Percentiles rank a stretch among this genome's conserved stretches.
Evolutionary conservation across 495 filamentous ascomycete species (phyloP).

Genomic region (Xylaria longipes): DNA sequence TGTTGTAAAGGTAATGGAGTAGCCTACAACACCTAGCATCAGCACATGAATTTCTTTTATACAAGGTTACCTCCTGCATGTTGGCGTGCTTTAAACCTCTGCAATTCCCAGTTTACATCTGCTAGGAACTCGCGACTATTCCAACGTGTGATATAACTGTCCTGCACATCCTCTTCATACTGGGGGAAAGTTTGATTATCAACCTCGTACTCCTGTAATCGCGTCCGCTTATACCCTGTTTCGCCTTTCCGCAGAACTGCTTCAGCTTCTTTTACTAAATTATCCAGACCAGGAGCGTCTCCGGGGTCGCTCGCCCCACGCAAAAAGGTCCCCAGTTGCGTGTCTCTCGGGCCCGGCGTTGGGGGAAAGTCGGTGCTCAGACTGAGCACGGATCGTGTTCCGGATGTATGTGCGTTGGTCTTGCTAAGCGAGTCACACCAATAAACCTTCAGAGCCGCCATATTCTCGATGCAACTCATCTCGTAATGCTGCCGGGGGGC

Average conservation of each 20-base stretch:
- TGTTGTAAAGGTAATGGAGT: too few species aligned
- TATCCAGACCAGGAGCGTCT: neutral
- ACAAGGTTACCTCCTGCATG: neutral
- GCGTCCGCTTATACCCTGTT: neutral
- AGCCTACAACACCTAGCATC: too few species aligned
- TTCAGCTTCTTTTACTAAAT: neutral
- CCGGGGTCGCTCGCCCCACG: too few species aligned
- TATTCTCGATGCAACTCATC: neutral
- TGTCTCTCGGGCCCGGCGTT: neutral
- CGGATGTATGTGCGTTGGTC: too few species aligned
- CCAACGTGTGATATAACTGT: neutral
- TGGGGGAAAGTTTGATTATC: conserved; percentile 1
- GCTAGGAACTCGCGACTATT: conserved; percentile 7
- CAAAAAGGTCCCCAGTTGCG: too few species aligned
- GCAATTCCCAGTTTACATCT: conserved; percentile 8
- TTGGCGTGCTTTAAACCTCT: conserved; percentile 4
- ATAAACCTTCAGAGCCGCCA: neutral
- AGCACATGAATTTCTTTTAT: too few species aligned
- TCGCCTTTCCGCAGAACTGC: neutral
- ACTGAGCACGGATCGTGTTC: too few species aligned
- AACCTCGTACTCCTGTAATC: conserved; percentile 8
- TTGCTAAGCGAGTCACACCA: too few species aligned
- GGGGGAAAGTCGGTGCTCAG: too few species aligned
- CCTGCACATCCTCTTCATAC: neutral
- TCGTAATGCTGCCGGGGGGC: neutral